phyloP scores from a whole-genome alignment of 177 flowering plant species.

The Tripterygium wilfordii region DNA sequence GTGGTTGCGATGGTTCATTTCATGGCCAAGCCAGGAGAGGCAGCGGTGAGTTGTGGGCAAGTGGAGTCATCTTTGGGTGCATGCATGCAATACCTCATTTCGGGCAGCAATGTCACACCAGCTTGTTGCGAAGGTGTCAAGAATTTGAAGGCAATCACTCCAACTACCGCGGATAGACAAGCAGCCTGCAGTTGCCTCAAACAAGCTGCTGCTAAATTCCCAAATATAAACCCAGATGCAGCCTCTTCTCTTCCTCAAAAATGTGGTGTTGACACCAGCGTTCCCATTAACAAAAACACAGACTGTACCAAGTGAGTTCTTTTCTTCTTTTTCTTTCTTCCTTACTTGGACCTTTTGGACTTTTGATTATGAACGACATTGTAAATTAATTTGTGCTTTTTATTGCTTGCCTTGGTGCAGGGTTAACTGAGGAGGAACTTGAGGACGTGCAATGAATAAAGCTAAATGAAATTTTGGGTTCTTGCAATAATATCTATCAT shows the following conservation, averaged over 20 bases:
- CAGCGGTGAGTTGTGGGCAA: no score
- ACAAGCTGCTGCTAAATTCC: constrained; percentile 9
- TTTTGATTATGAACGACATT: no score
- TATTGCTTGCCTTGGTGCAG: no score
- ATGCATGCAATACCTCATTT: neutral
- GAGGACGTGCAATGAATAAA: no score
- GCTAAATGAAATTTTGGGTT: no score
- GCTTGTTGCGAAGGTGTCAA: constrained; percentile 17
- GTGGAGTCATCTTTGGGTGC: constrained; percentile 1
- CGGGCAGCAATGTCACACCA: neutral
- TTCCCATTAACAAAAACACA: constrained; percentile 13
- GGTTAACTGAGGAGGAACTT: no score
- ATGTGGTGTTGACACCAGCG: constrained; percentile 8
- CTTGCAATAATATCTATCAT: no score
- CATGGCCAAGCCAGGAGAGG: no score
- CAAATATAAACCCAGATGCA: constrained; percentile 9
- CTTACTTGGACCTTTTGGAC: no score
- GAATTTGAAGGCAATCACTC: constrained; percentile 6
- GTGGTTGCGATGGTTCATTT: no score
- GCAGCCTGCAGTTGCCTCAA: constrained; percentile 23
- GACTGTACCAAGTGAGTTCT: constrained; percentile 8
- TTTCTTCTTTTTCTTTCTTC: neutral
- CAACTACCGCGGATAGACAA: constrained; percentile 11
- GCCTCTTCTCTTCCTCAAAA: constrained; percentile 13
- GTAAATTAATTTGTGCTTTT: no score